These are phyloP conservation scores for Rhizoclosmatium sp. DNA, from an alignment of 192 early-diverging fungal genomes.

Conservation along the genomic window DNA sequence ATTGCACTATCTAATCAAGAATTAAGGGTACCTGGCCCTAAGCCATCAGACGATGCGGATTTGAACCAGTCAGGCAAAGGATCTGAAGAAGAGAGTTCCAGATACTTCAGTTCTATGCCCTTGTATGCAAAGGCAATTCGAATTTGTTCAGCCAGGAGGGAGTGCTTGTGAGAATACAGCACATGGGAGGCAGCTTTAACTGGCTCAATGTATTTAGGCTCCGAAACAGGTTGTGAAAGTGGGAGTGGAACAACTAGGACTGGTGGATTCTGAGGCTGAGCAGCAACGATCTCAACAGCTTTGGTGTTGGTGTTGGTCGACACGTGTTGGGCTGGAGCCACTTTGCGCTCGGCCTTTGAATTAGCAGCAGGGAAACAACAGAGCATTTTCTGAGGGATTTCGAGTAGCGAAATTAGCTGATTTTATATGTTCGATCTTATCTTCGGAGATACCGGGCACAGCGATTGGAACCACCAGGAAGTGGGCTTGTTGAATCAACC, in stretches of 20 bases:
- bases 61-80: constrained; percentile 16
- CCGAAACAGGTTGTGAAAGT: not conserved
- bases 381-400: constrained; percentile 1
- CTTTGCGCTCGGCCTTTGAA: not conserved
- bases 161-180: constrained; percentile 10
- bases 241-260: not conserved
- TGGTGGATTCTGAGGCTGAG: constrained; percentile 1
- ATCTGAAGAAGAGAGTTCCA: not conserved
- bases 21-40: not conserved
- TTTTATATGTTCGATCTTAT: not conserved
- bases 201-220: no score
- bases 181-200: not conserved
- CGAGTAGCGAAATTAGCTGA: not conserved
- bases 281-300: not conserved
- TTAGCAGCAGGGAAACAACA: not conserved
- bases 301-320: not conserved
- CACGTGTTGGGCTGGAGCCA: not conserved
- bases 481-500: not conserved
- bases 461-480: not conserved
- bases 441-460: not conserved
- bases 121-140: constrained; percentile 26
- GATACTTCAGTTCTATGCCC: not conserved
- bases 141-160: constrained; percentile 31
- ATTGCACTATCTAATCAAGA: not conserved
- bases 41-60: not conserved